Evolutionary conservation across 2,329 filamentous ascomycete species (phyloP).

Genomic region (Fusarium pseudonygamai): DNA sequence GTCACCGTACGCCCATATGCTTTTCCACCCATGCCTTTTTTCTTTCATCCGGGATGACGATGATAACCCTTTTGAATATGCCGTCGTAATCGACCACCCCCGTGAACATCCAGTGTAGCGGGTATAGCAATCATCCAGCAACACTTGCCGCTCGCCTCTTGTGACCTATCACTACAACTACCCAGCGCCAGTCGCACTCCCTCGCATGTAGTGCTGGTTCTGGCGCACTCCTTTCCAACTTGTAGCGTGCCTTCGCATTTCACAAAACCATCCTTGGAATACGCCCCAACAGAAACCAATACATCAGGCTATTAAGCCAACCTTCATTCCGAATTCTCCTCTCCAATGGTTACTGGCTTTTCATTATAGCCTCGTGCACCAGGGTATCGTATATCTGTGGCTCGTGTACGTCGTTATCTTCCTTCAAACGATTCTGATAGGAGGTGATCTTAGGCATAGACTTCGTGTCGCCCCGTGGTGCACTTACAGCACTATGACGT

Average conservation of each 20-base stretch:
- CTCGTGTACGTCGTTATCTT: conserved; percentile 11
- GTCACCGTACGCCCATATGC: conserved; percentile 37
- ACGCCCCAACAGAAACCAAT: conserved; percentile 32
- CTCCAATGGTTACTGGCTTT: conserved; percentile 8
- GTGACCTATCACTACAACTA: background rate
- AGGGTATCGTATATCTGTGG: conserved; percentile 29
- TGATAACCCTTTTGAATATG: background rate
- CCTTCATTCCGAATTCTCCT: conserved; percentile 1
- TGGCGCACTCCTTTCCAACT: conserved; percentile 35
- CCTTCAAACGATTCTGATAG: background rate
- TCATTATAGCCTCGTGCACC: conserved; percentile 15
- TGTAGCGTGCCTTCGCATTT: conserved; percentile 10
- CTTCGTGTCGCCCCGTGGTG: conserved; percentile 1
- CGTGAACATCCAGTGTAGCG: background rate
- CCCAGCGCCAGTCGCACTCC: background rate
- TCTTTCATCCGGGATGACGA: conserved; percentile 5
- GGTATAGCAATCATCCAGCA: conserved; percentile 2
- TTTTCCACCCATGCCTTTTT: conserved; percentile 41
- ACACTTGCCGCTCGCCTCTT: background rate
- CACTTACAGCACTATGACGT: conserved; percentile 5
- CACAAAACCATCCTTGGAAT: conserved; percentile 22
- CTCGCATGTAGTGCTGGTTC: conserved; percentile 1
- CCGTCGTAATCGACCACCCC: background rate
- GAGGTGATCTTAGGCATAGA: background rate
- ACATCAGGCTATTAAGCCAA: conserved; percentile 22